Percentiles rank a stretch among this genome's conserved stretches.
Conservation (phyloP, 2,329 filamentous ascomycete species). For the Colletotrichum incanum region DNA sequence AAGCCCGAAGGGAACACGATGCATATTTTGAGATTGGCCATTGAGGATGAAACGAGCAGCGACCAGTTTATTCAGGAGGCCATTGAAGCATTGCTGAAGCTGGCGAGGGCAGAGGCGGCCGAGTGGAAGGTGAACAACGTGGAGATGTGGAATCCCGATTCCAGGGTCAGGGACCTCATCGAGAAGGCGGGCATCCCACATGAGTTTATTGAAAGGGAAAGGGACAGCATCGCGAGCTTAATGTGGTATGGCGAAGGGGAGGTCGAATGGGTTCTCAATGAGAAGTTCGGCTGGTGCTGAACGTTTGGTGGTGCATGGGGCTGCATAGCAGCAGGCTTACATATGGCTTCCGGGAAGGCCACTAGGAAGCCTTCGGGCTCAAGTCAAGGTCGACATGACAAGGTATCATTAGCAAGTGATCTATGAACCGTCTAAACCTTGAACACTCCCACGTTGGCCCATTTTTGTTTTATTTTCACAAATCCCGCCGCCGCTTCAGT, state of each 20-base stretch:
- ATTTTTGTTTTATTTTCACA: constrained; percentile 37
- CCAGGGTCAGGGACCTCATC: constrained; percentile 65
- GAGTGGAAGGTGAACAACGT: constrained; percentile 80
- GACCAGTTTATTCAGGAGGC: constrained; percentile 64
- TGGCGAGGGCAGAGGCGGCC: constrained; percentile 79
- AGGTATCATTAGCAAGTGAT: constrained; percentile 45
- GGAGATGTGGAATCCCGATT: constrained; percentile 87
- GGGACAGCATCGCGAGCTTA: constrained; percentile 79
- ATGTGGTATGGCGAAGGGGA: constrained; percentile 78
- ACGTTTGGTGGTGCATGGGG: not conserved
- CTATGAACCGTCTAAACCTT: constrained; percentile 45
- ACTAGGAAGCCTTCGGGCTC: constrained; percentile 7
- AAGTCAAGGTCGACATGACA: constrained; percentile 35
- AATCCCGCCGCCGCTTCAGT: constrained; percentile 64
- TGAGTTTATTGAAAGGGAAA: constrained; percentile 69
- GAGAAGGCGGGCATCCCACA: constrained; percentile 64
- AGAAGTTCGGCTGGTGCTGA: constrained; percentile 86
- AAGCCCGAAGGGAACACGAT: constrained; percentile 75
- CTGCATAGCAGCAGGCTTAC: not conserved
- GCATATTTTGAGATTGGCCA: constrained; percentile 77
- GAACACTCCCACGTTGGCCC: constrained; percentile 32
- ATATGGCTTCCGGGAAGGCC: constrained; percentile 22
- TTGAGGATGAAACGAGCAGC: constrained; percentile 69
- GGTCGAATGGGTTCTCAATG: constrained; percentile 81
- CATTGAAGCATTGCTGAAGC: constrained; percentile 74